phyloP scores from a whole-genome alignment of 305 asterid genomes.

The Fraxinus floribunda region DNA sequence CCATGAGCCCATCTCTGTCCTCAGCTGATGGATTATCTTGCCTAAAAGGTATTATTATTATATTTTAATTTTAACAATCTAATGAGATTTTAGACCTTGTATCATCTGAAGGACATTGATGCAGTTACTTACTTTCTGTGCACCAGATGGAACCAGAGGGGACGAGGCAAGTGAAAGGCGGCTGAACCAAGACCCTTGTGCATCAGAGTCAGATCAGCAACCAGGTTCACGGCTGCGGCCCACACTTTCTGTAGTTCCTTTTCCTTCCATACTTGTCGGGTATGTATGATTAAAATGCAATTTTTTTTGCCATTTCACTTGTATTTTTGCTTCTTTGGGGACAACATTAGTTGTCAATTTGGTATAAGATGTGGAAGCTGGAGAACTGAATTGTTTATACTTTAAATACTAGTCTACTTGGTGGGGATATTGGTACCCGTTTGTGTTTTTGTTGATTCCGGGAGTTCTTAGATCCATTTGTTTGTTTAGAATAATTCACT shows the following conservation, averaged over 20 bases:
- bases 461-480: background rate
- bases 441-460: background rate
- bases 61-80: slow-evolving; percentile 14
- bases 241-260: slow-evolving; percentile 83
- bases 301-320: background rate
- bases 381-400: slow-evolving; percentile 8
- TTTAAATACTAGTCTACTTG: background rate
- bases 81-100: slow-evolving; percentile 19
- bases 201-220: slow-evolving; percentile 77
- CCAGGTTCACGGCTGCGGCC: slow-evolving; percentile 67
- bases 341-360: background rate
- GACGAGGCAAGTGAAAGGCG: slow-evolving; percentile 63
- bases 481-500: background rate
- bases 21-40: slow-evolving; percentile 62
- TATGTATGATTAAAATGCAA: slow-evolving; percentile 37
- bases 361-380: slow-evolving; percentile 11
- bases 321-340: slow-evolving; percentile 13
- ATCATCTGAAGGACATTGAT: slow-evolving; percentile 28
- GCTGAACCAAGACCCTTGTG: slow-evolving; percentile 43
- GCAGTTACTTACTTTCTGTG: slow-evolving; percentile 21
- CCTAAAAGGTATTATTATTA: slow-evolving; percentile 53
- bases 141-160: slow-evolving; percentile 68
- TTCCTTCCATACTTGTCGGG: slow-evolving; percentile 99
- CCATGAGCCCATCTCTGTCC: slow-evolving; percentile 84
- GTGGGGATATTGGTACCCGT: background rate